These are phyloP conservation scores for Sequoiadendron giganteum DNA, from an alignment of 75 land plant species.

Conservation along the genomic window DNA sequence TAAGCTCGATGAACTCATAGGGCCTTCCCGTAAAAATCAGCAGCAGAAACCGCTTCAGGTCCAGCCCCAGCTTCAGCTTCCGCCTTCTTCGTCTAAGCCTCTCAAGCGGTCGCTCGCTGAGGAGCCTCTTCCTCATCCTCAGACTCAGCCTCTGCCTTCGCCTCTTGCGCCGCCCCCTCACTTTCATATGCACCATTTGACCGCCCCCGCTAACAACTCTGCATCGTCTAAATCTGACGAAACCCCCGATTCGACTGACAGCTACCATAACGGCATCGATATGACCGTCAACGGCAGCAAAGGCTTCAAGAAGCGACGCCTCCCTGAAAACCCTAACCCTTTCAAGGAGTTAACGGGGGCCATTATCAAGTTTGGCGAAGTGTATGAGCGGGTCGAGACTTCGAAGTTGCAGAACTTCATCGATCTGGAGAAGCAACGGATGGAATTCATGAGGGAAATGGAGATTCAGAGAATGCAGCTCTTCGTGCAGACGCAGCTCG, in stretches of 20 bases:
- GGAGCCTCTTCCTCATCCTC: not conserved
- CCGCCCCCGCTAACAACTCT: constrained; percentile 22
- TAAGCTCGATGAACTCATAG: constrained; percentile 59
- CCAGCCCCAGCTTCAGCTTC: constrained; percentile 1
- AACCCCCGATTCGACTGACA: constrained; percentile 31
- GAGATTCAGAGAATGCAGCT: constrained; percentile 83
- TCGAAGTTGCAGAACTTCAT: constrained; percentile 56
- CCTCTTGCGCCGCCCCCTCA: not conserved
- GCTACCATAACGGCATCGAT: constrained; percentile 31
- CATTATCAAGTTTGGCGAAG: constrained; percentile 65
- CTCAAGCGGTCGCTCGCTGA: not conserved
- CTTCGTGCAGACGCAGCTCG: constrained; percentile 73
- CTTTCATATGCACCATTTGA: not conserved
- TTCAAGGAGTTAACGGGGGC: constrained; percentile 50
- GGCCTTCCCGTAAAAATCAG: constrained; percentile 38
- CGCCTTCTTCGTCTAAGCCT: not conserved
- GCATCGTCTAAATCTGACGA: constrained; percentile 29
- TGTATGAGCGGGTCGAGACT: constrained; percentile 66
- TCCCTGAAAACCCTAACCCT: constrained; percentile 5
- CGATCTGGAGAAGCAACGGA: constrained; percentile 80
- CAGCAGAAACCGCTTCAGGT: not conserved
- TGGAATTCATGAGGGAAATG: constrained; percentile 69
- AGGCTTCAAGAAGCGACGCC: constrained; percentile 16
- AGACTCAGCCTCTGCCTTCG: too few relatives aligned
- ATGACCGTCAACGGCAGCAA: constrained; percentile 12